Conservation (phyloP, 768 basidiomycete species). For the Trametes cinnabarina region DNA sequence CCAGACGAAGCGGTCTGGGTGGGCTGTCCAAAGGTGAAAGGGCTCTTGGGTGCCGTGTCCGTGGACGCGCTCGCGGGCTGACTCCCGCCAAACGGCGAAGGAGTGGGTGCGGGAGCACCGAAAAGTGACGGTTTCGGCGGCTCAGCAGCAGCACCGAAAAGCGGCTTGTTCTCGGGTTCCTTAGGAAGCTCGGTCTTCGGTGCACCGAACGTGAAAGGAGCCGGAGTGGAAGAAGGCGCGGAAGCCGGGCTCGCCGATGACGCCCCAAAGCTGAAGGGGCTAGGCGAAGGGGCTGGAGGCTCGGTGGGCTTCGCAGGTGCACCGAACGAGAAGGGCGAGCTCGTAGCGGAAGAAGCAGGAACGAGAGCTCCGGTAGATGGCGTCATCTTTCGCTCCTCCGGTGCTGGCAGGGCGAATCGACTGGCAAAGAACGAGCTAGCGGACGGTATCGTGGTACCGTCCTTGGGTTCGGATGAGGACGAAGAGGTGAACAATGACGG, state of each 20-base stretch:
- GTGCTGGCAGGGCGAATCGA: background rate
- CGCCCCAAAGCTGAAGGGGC: slow-evolving; percentile 15
- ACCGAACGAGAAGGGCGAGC: slow-evolving; percentile 2
- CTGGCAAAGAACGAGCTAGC: background rate
- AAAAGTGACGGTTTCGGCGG: slow-evolving; percentile 17
- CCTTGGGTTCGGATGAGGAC: background rate
- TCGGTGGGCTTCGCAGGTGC: slow-evolving; percentile 14
- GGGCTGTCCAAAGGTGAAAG: slow-evolving; percentile 32
- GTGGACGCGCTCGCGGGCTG: background rate
- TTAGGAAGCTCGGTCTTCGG: slow-evolving; percentile 11
- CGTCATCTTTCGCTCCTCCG: background rate
- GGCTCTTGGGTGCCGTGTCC: slow-evolving; percentile 19
- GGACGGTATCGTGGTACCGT: background rate
- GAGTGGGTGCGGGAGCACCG: slow-evolving; percentile 11
- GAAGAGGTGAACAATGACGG: slow-evolving; percentile 2
- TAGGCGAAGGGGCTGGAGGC: slow-evolving; percentile 1
- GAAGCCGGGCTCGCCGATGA: background rate
- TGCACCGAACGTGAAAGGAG: slow-evolving; percentile 25
- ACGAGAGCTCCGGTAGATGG: background rate
- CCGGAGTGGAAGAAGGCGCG: slow-evolving; percentile 6
- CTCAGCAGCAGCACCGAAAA: slow-evolving; percentile 9
- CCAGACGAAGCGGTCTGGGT: slow-evolving; percentile 29
- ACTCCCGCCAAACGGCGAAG: slow-evolving; percentile 17
- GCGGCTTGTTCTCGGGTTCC: slow-evolving; percentile 14
- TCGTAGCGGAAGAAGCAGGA: background rate